Evolutionary conservation across 352 stramenopile species (phyloP), one percentile per base, ranked within the genome.

Genomic region (Pythium guiyangense): DNA sequence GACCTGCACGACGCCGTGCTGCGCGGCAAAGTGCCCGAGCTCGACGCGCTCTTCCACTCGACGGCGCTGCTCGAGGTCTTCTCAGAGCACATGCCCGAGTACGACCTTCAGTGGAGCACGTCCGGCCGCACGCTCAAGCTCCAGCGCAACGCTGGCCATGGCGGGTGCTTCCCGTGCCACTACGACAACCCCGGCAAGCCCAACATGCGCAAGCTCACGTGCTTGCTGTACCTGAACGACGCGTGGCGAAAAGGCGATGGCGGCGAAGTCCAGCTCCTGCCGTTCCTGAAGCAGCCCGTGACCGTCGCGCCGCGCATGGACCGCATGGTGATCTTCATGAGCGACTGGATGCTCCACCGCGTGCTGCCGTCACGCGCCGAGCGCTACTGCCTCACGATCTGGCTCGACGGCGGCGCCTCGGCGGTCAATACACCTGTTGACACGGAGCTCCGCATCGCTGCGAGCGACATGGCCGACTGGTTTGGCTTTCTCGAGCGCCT

Each of bases 291-390:
- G n/a, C n/a, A n/a, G n/a, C n/a, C n/a, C n/a, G n/a, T n/a, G n/a
- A n/a, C n/a, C n/a, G n/a, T n/a, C n/a, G n/a, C n/a, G n/a, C n/a
- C n/a, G n/a, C n/a, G n/a, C n/a, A n/a, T n/a, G n/a, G n/a, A n/a
- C n/a, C n/a, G n/a, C n/a, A n/a, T n/a, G n/a, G n/a, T n/a, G n/a
- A n/a, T n/a, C n/a, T n/a, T n/a, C n/a, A n/a, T n/a, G n/a, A n/a
- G n/a, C n/a, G n/a, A n/a, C n/a, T n/a, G n/a, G 71, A 79, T 90
- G 69, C 66, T 90, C 49, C 79, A 90, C 83, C n/a, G n/a, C n/a
- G n/a, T n/a, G n/a, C n/a, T n/a, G n/a, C n/a, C n/a, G n/a, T n/a
- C n/a, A n/a, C n/a, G n/a, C n/a, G n/a, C n/a, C n/a, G n/a, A n/a
- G n/a, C n/a, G n/a, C n/a, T n/a, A 86, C 63, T 85, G 79, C 43